These are phyloP conservation scores for Saposhnikovia divaricata DNA, from an alignment of 129 eudicot species.

Conservation along the genomic window DNA sequence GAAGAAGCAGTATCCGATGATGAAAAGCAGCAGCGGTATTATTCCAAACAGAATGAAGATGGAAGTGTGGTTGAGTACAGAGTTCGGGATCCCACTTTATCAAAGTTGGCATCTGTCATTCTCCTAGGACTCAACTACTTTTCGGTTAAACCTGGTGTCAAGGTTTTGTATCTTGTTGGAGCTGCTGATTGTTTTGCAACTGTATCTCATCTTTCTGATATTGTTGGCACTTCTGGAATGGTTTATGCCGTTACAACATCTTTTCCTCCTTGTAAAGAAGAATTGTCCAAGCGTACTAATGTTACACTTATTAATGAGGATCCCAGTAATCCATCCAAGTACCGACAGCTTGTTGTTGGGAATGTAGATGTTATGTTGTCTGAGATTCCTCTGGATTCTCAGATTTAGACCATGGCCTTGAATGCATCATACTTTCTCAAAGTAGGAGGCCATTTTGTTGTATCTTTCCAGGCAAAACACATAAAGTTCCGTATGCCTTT, in stretches of 20 bases:
- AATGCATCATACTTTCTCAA: too few species aligned
- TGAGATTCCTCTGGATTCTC: slow-evolving; percentile 18
- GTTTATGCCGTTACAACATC: slow-evolving; percentile 95
- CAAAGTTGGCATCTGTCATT: slow-evolving; percentile 81
- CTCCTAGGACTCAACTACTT: slow-evolving; percentile 82
- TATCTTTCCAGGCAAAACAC: neutral
- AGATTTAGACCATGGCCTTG: too few species aligned
- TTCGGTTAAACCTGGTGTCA: slow-evolving; percentile 87
- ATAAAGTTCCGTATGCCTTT: too few species aligned
- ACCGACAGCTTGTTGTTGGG: slow-evolving; percentile 79
- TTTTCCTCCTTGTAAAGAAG: slow-evolving; percentile 89
- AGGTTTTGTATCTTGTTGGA: slow-evolving; percentile 83
- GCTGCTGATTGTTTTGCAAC: slow-evolving; percentile 96
- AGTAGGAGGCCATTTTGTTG: too few species aligned
- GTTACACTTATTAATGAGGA: slow-evolving; percentile 93
- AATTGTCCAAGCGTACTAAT: slow-evolving; percentile 83
- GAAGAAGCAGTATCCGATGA: slow-evolving; percentile 77
- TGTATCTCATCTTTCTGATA: slow-evolving; percentile 84
- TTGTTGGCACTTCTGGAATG: slow-evolving; percentile 84
- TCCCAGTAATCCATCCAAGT: slow-evolving; percentile 94
- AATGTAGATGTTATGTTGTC: slow-evolving; percentile 94
- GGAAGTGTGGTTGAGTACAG: slow-evolving; percentile 80
- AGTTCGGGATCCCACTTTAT: slow-evolving; percentile 86
- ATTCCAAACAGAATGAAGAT: slow-evolving; percentile 56
- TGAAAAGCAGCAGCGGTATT: slow-evolving; percentile 22